Base-by-base conservation (phyloP, 495 filamentous ascomycete genomes). In the Amniculicola lignicola region DNA sequence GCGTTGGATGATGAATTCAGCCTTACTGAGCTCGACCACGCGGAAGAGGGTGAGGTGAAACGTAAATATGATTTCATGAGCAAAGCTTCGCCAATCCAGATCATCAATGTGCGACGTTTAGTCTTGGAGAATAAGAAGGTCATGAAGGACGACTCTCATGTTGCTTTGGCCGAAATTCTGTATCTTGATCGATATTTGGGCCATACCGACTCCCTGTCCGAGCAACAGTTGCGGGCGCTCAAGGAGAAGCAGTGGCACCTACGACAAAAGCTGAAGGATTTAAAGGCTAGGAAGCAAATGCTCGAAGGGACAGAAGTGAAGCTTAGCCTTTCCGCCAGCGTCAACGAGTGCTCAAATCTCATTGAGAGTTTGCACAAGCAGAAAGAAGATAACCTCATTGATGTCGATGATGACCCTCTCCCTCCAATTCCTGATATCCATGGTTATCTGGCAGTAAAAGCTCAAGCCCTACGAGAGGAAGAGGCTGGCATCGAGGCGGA, bases 171-270 rank as follows among this genome's bases (percentile, higher is more conserved):
- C 15, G 83, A 92, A 44, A 82, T 78, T 2, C 80, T 98, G 27
- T 96, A 86, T 66, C 75, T 98, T 41, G 93, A 97, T 70, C 82
- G 91, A 12, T 98, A 92, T 69, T 85, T 94, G 76, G 87, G 93
- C 74, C 19, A 57, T n/a, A 64, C 61, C 12, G 49, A 25, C 0
- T 54, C 62, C 1, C 29, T 47, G 10, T 57, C 77, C 25, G 72
- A 80, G 23, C 76, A 79, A 0, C 68, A 75, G 3, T 68, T 93
- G 1, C 76, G 84, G 66, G 64, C 73, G 27, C 75, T 77, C n/a
- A 82, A 89, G 21, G 75, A 81, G 41, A 71, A 85, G 47, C 76
- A 76, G 36, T 96, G 92, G 93, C 74, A 77, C 47, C 82, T 87
- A 75, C 88, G 90, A 65, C 74, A 78, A 41, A 70, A 80, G 39